phyloP scores from a whole-genome alignment of 106 monocot species.

The Phalaenopsis equestris region DNA sequence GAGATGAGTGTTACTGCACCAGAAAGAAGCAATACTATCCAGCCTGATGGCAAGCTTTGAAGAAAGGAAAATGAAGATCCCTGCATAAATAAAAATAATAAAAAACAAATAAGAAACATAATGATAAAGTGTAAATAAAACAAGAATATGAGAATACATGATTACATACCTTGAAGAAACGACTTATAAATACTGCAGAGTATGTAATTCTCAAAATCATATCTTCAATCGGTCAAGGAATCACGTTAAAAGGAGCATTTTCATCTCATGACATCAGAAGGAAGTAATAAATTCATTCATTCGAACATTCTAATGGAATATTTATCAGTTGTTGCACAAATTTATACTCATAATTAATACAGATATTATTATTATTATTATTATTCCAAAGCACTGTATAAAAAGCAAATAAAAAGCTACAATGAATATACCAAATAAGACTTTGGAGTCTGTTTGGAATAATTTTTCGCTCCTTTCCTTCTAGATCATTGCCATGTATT shows the following conservation, averaged over 20 bases:
- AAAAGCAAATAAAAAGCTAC: too few relatives aligned
- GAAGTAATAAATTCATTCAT: not conserved
- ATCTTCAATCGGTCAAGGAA: slow-evolving; percentile 53
- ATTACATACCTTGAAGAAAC: slow-evolving; percentile 58
- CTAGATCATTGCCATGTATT: too few relatives aligned
- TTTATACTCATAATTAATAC: too few relatives aligned
- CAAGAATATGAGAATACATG: not conserved
- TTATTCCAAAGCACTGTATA: too few relatives aligned
- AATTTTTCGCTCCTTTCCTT: too few relatives aligned
- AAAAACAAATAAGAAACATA: not conserved
- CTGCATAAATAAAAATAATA: slow-evolving; percentile 17
- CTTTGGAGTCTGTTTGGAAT: too few relatives aligned
- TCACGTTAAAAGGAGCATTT: not conserved
- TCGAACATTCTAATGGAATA: not conserved
- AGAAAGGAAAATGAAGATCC: slow-evolving; percentile 56
- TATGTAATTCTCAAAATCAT: slow-evolving; percentile 80
- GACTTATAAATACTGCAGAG: slow-evolving; percentile 64
- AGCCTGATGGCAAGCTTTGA: slow-evolving; percentile 79
- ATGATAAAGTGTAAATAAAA: not conserved
- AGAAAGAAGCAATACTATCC: slow-evolving; percentile 52
- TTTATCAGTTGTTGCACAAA: not conserved
- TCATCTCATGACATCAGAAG: not conserved
- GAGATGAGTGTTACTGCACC: slow-evolving; percentile 45
- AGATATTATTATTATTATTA: too few relatives aligned
- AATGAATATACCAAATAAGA: too few relatives aligned